Evolutionary conservation across 371 early-diverging fungal genomes (phyloP).

Genomic region (Coemansia sp.): DNA sequence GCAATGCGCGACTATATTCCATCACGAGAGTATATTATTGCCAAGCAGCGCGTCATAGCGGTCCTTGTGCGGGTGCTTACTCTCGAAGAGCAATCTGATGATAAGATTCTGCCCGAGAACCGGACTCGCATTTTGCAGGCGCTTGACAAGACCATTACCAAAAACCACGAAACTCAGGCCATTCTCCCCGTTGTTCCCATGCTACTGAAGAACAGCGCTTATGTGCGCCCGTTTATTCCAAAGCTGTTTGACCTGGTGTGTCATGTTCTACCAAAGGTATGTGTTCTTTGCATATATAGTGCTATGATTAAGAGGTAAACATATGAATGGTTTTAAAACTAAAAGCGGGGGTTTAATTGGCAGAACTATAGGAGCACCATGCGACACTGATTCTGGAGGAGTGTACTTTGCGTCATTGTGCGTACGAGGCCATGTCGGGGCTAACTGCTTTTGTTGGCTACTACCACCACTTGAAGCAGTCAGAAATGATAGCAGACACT

Average conservation of each 20-base stretch:
- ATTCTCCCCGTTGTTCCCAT: constrained; percentile 24
- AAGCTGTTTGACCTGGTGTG: constrained; percentile 20
- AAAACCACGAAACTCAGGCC: constrained; percentile 14
- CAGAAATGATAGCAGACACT: constrained; percentile 17
- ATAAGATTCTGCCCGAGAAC: constrained; percentile 11
- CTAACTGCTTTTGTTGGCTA: constrained; percentile 31
- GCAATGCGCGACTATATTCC: constrained; percentile 8
- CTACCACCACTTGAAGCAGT: constrained; percentile 21
- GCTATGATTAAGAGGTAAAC: too few relatives aligned
- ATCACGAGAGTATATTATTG: constrained; percentile 7
- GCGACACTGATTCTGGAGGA: constrained; percentile 8
- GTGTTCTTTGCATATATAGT: too few relatives aligned
- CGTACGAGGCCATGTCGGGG: constrained; percentile 25
- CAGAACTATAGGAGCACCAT: background rate
- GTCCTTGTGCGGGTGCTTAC: constrained; percentile 13
- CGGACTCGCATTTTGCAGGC: constrained; percentile 18
- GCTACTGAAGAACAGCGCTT: constrained; percentile 28
- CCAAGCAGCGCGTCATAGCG: constrained; percentile 9
- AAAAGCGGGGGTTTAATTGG: too few relatives aligned
- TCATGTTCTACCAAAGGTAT: constrained; percentile 32
- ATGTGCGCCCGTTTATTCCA: constrained; percentile 36
- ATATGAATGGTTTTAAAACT: too few relatives aligned
- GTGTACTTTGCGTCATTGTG: constrained; percentile 10
- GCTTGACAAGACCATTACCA: constrained; percentile 12
- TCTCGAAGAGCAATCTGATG: constrained; percentile 8